Base-by-base conservation (phyloP, 116 monocot species). In the Zostera marina region DNA sequence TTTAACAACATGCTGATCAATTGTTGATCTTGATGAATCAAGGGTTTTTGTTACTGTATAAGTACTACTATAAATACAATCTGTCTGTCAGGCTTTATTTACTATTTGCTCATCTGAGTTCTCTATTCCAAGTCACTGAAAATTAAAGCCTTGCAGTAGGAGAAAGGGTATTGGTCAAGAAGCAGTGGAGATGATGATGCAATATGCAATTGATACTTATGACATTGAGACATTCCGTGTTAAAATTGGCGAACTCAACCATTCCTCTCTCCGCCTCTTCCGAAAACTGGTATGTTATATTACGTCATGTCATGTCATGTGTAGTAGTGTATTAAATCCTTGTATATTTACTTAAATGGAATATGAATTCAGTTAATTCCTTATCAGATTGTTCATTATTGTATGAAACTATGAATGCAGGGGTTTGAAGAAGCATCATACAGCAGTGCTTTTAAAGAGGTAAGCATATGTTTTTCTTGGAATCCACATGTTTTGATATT, bases 91-190 rank as follows among this genome's bases (percentile, higher is more conserved):
- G 48, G 17, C 6, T 16, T 11, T 48, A 7, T 7, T 48, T n/a
- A 7, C 17, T 48, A 48, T 48, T 14, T 17, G 19, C 14, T 16
- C 6, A 0, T 8, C 1, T 48, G 48, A 38, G 32, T 56, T 15
- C 56, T n/a, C 14, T 15, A 15, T 0, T 56, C 15, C 56, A 56
- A 56, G 7, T 56, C 7, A 56, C 14, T 55, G 14, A 56, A 9
- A 1, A 14, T 56, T 16, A n/a, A 32, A 56, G 39, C 41, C 42
- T 51, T 17, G 54, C 42, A 93, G 93, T 55, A 83, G 88, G 20
- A 84, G 88, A 32, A 93, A 87, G 68, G 93, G 93, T 15, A 74
- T 93, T 59, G 93, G 84, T 42, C 62, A 75, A 68, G 93, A 87
- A 58, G 74, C 88, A 40, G 73, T 84, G 8, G 57, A 78, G 69